A percentile compares a stretch with the other conserved stretches of the same genome.
These are phyloP conservation scores for Pleurotus platypus DNA, from an alignment of 768 basidiomycete genomes.

Conservation along the genomic window DNA sequence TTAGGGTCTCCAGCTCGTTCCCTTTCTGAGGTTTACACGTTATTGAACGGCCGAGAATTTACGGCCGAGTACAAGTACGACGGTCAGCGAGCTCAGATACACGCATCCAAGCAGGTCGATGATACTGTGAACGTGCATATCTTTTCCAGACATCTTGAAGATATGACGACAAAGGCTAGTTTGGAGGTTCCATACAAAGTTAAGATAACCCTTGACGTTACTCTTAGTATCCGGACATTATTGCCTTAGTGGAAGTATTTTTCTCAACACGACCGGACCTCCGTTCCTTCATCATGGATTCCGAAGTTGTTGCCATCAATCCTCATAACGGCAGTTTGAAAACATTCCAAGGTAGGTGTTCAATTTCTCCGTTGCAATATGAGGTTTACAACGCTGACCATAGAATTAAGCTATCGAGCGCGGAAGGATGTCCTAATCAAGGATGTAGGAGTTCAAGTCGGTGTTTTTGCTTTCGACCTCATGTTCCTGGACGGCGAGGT, in stretches of 20 bases:
- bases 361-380: neutral
- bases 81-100: slow-evolving; percentile 83
- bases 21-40: slow-evolving; percentile 76
- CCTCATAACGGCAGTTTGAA: slow-evolving; percentile 54
- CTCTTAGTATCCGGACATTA: slow-evolving; percentile 77
- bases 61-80: slow-evolving; percentile 91
- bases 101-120: slow-evolving; percentile 36
- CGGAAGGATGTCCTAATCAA: slow-evolving; percentile 76
- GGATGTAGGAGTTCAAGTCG: slow-evolving; percentile 75
- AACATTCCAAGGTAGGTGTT: slow-evolving; percentile 58
- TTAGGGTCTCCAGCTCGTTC: slow-evolving; percentile 86
- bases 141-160: slow-evolving; percentile 87
- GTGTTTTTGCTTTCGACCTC: slow-evolving; percentile 86
- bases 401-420: slow-evolving; percentile 75
- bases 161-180: slow-evolving; percentile 83
- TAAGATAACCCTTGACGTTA: neutral
- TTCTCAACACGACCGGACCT: slow-evolving; percentile 39
- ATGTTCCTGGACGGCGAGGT: slow-evolving; percentile 85
- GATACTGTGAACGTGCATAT: slow-evolving; percentile 46
- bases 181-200: neutral
- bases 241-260: slow-evolving; percentile 50
- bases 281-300: slow-evolving; percentile 72
- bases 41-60: slow-evolving; percentile 64
- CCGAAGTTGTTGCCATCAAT: slow-evolving; percentile 87
- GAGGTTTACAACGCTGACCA: neutral